Evolutionary conservation across 2,329 filamentous ascomycete genomes (phyloP).

Genomic region (Pseudocercospora pini-densiflorae): DNA sequence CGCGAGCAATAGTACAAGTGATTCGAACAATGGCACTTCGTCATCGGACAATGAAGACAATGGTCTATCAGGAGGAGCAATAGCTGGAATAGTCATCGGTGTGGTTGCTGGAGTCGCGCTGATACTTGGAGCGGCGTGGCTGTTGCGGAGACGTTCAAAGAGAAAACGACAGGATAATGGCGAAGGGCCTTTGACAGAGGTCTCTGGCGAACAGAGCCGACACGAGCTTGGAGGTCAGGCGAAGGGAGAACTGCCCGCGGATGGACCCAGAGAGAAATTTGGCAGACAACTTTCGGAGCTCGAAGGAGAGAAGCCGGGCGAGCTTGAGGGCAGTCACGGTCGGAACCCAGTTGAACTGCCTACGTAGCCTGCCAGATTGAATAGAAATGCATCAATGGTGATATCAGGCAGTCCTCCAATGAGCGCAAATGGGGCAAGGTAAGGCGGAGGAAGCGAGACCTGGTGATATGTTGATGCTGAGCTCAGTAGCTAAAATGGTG

Average conservation of each 20-base stretch:
- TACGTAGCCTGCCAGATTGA: background rate
- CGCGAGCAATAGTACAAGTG: background rate
- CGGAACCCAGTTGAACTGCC: background rate
- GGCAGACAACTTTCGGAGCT: background rate
- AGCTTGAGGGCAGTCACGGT: background rate
- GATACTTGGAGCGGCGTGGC: background rate
- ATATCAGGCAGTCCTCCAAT: no score
- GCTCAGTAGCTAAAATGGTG: no score
- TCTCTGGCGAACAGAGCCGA: background rate
- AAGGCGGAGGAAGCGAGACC: no score
- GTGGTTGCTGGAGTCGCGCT: background rate
- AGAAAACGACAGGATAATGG: background rate
- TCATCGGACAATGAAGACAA: background rate
- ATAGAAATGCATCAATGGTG: background rate
- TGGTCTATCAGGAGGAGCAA: constrained; percentile 13
- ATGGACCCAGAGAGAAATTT: background rate
- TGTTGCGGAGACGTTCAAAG: background rate
- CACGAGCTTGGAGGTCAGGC: background rate
- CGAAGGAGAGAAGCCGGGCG: background rate
- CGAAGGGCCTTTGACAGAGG: background rate
- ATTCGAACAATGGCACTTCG: background rate
- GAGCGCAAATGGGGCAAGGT: no score
- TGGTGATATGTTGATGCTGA: no score
- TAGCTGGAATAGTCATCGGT: constrained; percentile 15
- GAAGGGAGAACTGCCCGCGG: background rate